These are phyloP conservation scores for Piper longum DNA, from an alignment of 164 flowering plant species.

Conservation along the genomic window DNA sequence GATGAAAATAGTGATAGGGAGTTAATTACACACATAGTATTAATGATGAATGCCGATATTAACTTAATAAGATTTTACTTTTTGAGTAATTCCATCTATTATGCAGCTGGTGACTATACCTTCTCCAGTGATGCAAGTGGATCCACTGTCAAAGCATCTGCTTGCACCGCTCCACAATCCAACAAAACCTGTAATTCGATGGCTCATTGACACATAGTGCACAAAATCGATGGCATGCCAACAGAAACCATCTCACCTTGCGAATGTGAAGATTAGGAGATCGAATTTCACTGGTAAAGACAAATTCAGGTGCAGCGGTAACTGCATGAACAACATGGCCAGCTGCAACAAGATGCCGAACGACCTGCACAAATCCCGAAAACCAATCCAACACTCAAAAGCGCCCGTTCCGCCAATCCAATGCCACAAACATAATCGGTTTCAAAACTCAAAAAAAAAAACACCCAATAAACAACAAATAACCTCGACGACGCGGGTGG, in stretches of 20 bases:
- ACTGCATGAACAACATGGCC: constrained; percentile 95
- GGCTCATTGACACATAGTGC: neutral
- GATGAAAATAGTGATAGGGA: too few relatives aligned
- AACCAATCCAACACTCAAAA: neutral
- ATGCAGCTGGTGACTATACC: constrained; percentile 22
- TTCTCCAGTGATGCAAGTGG: constrained; percentile 92
- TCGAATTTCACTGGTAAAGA: constrained; percentile 71
- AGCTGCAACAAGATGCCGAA: constrained; percentile 61
- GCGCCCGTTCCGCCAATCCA: too few relatives aligned
- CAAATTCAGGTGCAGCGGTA: constrained; percentile 88
- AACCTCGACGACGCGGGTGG: constrained; percentile 96
- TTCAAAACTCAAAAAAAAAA: neutral
- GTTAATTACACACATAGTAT: neutral
- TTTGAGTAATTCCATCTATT: too few relatives aligned
- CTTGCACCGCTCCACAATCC: constrained; percentile 98
- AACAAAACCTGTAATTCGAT: constrained; percentile 46
- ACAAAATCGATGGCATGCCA: neutral
- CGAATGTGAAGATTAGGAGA: constrained; percentile 80
- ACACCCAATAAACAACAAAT: too few relatives aligned
- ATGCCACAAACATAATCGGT: neutral
- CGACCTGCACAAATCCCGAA: constrained; percentile 40
- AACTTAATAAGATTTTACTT: neutral
- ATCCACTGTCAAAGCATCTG: constrained; percentile 97
- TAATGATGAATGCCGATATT: neutral
- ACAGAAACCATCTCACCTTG: constrained; percentile 33